phyloP scores from a whole-genome alignment of 192 early-diverging fungal genomes.

The Thamnidium elegans region DNA sequence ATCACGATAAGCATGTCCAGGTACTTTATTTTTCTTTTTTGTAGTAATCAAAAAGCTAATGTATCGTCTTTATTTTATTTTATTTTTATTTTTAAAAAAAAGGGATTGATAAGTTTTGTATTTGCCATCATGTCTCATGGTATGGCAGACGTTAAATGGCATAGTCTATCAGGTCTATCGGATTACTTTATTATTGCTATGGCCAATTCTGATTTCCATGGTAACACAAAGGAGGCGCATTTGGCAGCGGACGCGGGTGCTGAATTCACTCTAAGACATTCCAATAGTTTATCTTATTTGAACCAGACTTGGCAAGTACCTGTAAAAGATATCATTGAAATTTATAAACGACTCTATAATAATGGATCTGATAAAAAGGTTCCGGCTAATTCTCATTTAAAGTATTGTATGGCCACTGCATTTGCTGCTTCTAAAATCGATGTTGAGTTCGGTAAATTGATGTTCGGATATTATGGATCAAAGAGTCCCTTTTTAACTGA shows the following conservation, averaged over 20 bases:
- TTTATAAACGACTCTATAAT: conserved; percentile 53
- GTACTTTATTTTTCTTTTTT: too few species aligned
- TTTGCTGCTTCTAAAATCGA: conserved; percentile 60
- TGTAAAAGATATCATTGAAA: conserved; percentile 57
- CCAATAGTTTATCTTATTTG: conserved; percentile 22
- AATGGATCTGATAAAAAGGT: conserved; percentile 13
- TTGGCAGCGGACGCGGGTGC: conserved; percentile 59
- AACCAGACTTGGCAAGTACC: conserved; percentile 58
- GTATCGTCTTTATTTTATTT: too few species aligned
- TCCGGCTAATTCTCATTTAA: conserved; percentile 38
- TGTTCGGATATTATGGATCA: conserved; percentile 56
- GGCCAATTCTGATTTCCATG: conserved; percentile 49
- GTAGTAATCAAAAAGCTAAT: too few species aligned
- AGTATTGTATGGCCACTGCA: conserved; percentile 57
- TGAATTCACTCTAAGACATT: conserved; percentile 60
- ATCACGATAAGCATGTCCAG: conserved; percentile 41
- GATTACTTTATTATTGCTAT: conserved; percentile 60
- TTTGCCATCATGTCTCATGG: conserved; percentile 68
- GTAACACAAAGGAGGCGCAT: conserved; percentile 49
- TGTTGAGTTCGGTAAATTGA: conserved; percentile 49
- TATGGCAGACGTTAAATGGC: conserved; percentile 68
- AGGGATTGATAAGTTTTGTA: conserved; percentile 59
- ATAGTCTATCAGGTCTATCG: conserved; percentile 50
- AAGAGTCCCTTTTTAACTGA: conserved; percentile 76
- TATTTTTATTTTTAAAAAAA: too few species aligned